Evolutionary conservation across 352 stramenopile genomes (phyloP).

Genomic region (Phytophthora fragariae): DNA sequence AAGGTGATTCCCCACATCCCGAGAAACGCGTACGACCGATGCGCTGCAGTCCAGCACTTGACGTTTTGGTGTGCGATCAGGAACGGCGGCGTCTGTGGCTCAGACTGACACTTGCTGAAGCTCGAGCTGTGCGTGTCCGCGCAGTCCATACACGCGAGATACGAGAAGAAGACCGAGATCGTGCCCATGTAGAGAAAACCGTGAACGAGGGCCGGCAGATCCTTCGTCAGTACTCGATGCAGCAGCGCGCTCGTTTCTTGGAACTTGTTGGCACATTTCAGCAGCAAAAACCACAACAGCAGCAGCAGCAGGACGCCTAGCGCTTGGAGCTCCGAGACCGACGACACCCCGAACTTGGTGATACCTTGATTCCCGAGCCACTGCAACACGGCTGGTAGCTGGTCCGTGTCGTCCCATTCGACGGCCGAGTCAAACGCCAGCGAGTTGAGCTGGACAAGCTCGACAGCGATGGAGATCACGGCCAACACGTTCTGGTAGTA

Average conservation of each 20-base stretch:
- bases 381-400: constrained; percentile 52
- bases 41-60: constrained; percentile 50
- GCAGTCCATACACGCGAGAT: constrained; percentile 58
- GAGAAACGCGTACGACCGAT: constrained; percentile 58
- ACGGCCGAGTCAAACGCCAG: constrained; percentile 64
- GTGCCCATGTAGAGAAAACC: constrained; percentile 69
- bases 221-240: constrained; percentile 64
- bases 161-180: constrained; percentile 70
- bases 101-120: constrained; percentile 5
- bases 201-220: constrained; percentile 56
- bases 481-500: constrained; percentile 65
- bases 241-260: constrained; percentile 60
- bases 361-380: constrained; percentile 44
- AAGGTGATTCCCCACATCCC: constrained; percentile 66
- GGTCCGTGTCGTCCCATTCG: constrained; percentile 56
- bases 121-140: constrained; percentile 7
- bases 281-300: constrained; percentile 52
- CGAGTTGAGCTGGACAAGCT: constrained; percentile 71
- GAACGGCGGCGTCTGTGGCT: constrained; percentile 34
- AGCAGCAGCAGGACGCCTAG: constrained; percentile 48
- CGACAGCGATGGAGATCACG: constrained; percentile 48
- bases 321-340: constrained; percentile 14
- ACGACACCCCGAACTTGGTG: constrained; percentile 28
- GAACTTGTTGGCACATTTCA: constrained; percentile 81
- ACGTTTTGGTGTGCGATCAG: constrained; percentile 53